phyloP scores from a whole-genome alignment of 2,329 filamentous ascomycete genomes.

The Penicillium sp. region DNA sequence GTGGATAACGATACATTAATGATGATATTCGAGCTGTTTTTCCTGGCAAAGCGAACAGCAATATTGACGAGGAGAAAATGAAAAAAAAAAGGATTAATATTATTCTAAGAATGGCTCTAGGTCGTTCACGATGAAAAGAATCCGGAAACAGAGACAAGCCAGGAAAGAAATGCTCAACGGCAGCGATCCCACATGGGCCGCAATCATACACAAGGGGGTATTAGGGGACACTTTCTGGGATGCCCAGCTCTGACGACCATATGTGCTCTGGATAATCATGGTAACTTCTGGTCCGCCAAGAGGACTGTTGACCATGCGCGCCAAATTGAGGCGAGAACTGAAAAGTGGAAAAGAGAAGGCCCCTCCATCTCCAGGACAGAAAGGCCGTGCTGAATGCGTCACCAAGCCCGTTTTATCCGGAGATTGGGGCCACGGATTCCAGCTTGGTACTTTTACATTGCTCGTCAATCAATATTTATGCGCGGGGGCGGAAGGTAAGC shows the following conservation, averaged over 20 bases:
- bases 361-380: slow-evolving; percentile 28
- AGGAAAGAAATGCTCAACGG: slow-evolving; percentile 14
- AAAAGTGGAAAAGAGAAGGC: slow-evolving; percentile 11
- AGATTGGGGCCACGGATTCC: slow-evolving; percentile 14
- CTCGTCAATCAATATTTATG: slow-evolving; percentile 28
- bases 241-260: background rate
- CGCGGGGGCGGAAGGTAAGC: slow-evolving; percentile 64
- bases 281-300: slow-evolving; percentile 8
- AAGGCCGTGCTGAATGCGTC: slow-evolving; percentile 16
- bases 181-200: slow-evolving; percentile 9
- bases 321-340: slow-evolving; percentile 12
- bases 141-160: slow-evolving; percentile 10
- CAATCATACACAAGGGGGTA: slow-evolving; percentile 17
- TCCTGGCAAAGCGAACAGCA: no score
- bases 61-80: background rate
- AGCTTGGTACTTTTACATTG: slow-evolving; percentile 17
- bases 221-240: slow-evolving; percentile 2
- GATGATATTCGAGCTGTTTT: background rate
- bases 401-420: slow-evolving; percentile 21
- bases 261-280: background rate
- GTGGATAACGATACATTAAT: background rate
- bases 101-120: slow-evolving; percentile 25
- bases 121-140: slow-evolving; percentile 7
- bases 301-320: slow-evolving; percentile 11
- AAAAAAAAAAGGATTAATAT: slow-evolving; percentile 27